Percentiles rank a stretch among this genome's conserved stretches.
Evolutionary conservation across 2,329 filamentous ascomycete species (phyloP).

Genomic region (Microcera coccophila): DNA sequence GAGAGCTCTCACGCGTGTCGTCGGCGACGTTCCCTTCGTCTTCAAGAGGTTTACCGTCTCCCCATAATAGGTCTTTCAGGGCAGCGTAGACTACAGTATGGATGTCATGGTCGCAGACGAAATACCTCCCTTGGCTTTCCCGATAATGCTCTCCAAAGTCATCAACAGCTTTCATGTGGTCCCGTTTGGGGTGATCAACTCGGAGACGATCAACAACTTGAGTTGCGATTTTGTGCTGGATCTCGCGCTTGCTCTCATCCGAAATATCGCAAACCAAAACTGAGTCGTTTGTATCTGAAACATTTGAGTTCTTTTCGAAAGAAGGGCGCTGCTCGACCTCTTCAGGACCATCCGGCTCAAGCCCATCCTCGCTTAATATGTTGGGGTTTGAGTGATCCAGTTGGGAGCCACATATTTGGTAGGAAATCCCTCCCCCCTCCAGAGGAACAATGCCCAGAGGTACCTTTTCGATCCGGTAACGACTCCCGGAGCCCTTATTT

Average conservation of each 20-base stretch:
- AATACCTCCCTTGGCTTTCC: conserved; percentile 16
- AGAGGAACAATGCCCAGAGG: conserved; percentile 10
- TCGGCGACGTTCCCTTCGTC: background rate
- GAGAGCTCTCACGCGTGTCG: conserved; percentile 4
- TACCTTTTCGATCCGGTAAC: conserved; percentile 10
- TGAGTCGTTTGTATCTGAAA: background rate
- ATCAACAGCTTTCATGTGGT: conserved; percentile 14
- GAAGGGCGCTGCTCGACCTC: background rate
- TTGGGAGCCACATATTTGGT: conserved; percentile 11
- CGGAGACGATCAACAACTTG: conserved; percentile 21
- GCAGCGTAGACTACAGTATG: conserved; percentile 21
- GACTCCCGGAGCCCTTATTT: background rate
- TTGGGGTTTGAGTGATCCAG: conserved; percentile 5
- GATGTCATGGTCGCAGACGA: conserved; percentile 22
- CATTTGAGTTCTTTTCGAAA: background rate
- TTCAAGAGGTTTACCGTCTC: conserved; percentile 3
- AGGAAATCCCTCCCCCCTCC: conserved; percentile 7
- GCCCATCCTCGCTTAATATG: background rate
- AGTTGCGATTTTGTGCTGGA: conserved; percentile 6
- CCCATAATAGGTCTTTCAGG: too few species aligned
- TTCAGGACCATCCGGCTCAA: background rate
- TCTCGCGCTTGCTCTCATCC: background rate
- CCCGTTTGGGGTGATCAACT: conserved; percentile 11
- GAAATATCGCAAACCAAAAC: background rate
- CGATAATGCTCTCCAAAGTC: background rate